These are phyloP conservation scores for Penicillium coffeae DNA, from an alignment of 495 filamentous ascomycete genomes.

Conservation along the genomic window DNA sequence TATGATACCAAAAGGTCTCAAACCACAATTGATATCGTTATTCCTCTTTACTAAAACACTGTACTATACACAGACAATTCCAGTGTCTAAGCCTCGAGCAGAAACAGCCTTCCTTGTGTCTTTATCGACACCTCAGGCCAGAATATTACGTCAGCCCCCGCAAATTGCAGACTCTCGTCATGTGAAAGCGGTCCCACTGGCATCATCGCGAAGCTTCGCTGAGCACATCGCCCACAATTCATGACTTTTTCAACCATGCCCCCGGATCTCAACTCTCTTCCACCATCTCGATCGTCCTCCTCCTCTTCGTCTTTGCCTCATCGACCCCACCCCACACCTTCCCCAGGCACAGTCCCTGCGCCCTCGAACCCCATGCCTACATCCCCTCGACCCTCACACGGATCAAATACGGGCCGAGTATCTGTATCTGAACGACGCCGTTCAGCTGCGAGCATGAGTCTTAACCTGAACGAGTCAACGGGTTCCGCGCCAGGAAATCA, in stretches of 20 bases:
- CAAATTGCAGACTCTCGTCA: background rate
- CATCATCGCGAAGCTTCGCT: constrained; percentile 6
- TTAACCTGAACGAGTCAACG: constrained; percentile 67
- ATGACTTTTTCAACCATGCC: constrained; percentile 39
- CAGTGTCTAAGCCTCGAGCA: no score
- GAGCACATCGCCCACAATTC: background rate
- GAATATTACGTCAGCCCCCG: background rate
- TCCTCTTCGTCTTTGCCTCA: constrained; percentile 32
- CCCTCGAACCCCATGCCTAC: constrained; percentile 35
- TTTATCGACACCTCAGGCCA: background rate
- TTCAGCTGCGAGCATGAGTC: constrained; percentile 67
- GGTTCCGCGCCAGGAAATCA: constrained; percentile 56
- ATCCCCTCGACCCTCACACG: constrained; percentile 47
- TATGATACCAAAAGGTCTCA: no score
- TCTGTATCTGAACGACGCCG: constrained; percentile 47
- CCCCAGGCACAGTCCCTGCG: constrained; percentile 22
- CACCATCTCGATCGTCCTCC: constrained; percentile 55
- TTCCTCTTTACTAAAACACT: no score
- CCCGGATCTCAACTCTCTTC: constrained; percentile 75
- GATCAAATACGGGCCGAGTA: constrained; percentile 52
- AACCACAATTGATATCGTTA: no score
- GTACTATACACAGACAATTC: no score
- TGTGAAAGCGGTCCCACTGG: background rate
- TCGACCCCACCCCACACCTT: constrained; percentile 26
- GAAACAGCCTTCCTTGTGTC: no score